Evolutionary conservation across 2,329 filamentous ascomycete genomes (phyloP).

Genomic region (Colletotrichum sp.): DNA sequence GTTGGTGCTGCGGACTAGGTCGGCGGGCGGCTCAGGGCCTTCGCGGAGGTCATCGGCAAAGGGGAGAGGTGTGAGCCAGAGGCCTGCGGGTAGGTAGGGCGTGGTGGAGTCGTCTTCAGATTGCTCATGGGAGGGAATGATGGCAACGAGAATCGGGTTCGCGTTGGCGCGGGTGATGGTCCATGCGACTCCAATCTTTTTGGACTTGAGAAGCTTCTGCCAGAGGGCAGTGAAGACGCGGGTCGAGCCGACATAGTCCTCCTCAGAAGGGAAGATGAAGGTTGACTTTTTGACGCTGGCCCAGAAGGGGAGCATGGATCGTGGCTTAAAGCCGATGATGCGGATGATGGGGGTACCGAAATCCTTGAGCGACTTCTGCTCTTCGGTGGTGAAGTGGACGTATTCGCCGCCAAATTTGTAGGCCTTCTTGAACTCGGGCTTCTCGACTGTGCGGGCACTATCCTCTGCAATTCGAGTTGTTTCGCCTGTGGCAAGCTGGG

Average conservation of each 20-base stretch:
- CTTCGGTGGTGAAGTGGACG: slow-evolving; percentile 83
- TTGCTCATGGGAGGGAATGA: slow-evolving; percentile 76
- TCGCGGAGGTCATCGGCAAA: slow-evolving; percentile 88
- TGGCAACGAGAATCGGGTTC: slow-evolving; percentile 78
- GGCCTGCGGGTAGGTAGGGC: slow-evolving; percentile 77
- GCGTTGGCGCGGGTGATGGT: slow-evolving; percentile 84
- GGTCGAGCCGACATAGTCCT: slow-evolving; percentile 87
- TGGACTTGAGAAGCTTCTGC: slow-evolving; percentile 79
- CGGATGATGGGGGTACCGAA: slow-evolving; percentile 86
- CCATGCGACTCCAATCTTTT: slow-evolving; percentile 89
- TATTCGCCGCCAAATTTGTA: slow-evolving; percentile 96
- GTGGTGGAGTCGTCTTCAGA: slow-evolving; percentile 69
- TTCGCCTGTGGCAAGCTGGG: slow-evolving; percentile 78
- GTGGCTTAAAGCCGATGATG: slow-evolving; percentile 92
- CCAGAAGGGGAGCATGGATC: slow-evolving; percentile 78
- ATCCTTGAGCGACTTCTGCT: slow-evolving; percentile 76
- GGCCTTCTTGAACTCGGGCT: slow-evolving; percentile 83
- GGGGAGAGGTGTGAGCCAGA: slow-evolving; percentile 89
- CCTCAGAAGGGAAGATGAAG: slow-evolving; percentile 94
- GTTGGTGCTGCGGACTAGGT: slow-evolving; percentile 65
- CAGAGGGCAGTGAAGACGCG: slow-evolving; percentile 91
- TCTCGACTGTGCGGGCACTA: slow-evolving; percentile 77
- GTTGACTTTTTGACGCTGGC: slow-evolving; percentile 84
- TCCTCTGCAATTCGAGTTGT: slow-evolving; percentile 81
- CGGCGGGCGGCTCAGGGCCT: slow-evolving; percentile 68